phyloP scores from a whole-genome alignment of 805 yeast species.

The Phaffomyces opuntiae region DNA sequence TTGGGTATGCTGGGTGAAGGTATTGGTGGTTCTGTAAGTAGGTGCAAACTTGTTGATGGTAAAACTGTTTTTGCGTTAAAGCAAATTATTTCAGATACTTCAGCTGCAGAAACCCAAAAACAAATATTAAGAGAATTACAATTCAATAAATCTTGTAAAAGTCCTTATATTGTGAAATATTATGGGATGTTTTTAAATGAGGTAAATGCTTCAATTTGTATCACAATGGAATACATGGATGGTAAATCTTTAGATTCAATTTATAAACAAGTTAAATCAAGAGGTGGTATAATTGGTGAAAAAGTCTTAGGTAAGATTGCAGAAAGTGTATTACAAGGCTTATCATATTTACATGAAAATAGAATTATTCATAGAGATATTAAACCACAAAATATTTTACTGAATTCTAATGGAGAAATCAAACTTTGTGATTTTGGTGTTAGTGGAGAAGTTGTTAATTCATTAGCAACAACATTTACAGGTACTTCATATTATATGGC shows the following conservation, averaged over 20 bases:
- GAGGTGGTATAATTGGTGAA: conserved; percentile 87
- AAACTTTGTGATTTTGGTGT: conserved; percentile 97
- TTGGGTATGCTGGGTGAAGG: conserved; percentile 85
- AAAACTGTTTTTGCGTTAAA: conserved; percentile 75
- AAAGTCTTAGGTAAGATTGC: conserved; percentile 89
- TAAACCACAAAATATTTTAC: conserved; percentile 87
- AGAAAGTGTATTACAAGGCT: conserved; percentile 74
- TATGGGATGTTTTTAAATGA: conserved; percentile 87
- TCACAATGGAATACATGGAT: conserved; percentile 97
- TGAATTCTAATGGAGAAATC: conserved; percentile 72
- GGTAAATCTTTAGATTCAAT: conserved; percentile 88
- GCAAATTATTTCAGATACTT: conserved; percentile 39
- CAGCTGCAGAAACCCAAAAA: conserved; percentile 72
- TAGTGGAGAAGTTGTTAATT: conserved; percentile 92
- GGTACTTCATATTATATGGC: conserved; percentile 99
- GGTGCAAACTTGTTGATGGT: conserved; percentile 59
- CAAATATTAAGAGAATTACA: conserved; percentile 89
- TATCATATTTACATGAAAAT: conserved; percentile 81
- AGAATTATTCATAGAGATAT: conserved; percentile 92
- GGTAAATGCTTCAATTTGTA: conserved; percentile 72
- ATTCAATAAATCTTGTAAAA: conserved; percentile 74
- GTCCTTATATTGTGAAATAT: conserved; percentile 82
- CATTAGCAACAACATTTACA: conserved; percentile 92
- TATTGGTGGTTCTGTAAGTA: conserved; percentile 83
- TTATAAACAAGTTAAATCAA: conserved; percentile 64